Evolutionary conservation across 805 yeast species (phyloP), one percentile per base, ranked within the genome.

Genomic region (Monosporozyma unispora): DNA sequence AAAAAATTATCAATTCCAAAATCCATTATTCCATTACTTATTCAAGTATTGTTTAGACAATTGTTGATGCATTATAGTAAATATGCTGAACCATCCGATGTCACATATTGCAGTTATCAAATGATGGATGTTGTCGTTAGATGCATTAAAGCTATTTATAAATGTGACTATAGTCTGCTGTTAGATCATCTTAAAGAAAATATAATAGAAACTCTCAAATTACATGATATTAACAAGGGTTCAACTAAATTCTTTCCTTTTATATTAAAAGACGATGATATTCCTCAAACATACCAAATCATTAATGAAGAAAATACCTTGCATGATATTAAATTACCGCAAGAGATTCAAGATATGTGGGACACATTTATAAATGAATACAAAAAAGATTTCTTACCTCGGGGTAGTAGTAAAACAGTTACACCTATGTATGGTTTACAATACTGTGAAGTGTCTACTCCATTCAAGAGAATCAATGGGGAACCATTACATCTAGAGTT

Each of bases 401-500:
- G 14, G 14, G 55, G 57, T 14, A 45, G 45, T 5, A 11, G 31
- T n/a, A 62, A 60, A 41, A 51, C 45, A 2, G 37, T 65, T 6
- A 45, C 38, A 10, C 60, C 57, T 27, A 53, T 54, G 37, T 59
- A 58, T 47, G 37, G 55, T n/a, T 51, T 64, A 14, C 68, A 65
- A 35, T 61, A 58, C 45, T 58, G 65, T 47, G 66, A 64, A 37
- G 60, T 65, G 3, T 44, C 50, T 16, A 53, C 66, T 3, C 58
- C 55, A 1, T 62, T 49, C 46, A 46, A 3, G 14, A 27, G 56
- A 31, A 44, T 49, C 1, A 47, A 53, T 29, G 57, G 56, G 3
- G 37, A 50, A 10, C 25, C 33, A 9, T 48, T 65, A 16, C 38
- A 41, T 6, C 50, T 65, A 16, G 62, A 61, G 33, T 44, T 65